Evolutionary conservation across 208 protist species (phyloP).

Genomic region (Trypanosoma rangeli): DNA sequence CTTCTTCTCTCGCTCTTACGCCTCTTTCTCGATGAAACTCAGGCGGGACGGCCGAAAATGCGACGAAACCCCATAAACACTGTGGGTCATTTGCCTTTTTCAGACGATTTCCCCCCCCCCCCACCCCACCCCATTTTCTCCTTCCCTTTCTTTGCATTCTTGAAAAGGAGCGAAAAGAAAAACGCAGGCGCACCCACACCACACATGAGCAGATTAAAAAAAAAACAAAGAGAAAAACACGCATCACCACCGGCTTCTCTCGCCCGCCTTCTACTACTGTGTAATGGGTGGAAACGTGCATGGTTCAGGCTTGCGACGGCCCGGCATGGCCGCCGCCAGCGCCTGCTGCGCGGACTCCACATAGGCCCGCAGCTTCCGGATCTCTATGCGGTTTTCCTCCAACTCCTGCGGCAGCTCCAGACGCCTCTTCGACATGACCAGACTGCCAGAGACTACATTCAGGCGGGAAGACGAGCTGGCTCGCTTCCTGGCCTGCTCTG

Average conservation of each 20-base stretch:
- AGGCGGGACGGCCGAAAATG: background rate
- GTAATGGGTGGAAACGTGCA: conserved; percentile 15
- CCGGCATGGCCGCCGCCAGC: conserved; percentile 26
- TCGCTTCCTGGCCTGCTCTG: background rate
- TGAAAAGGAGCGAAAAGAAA: too few relatives aligned
- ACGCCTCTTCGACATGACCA: conserved; percentile 6
- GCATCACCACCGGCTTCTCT: background rate
- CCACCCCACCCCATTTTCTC: background rate
- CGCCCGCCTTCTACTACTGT: background rate
- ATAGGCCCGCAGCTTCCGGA: conserved; percentile 73
- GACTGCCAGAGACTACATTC: background rate
- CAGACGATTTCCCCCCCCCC: background rate
- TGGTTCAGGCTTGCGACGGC: background rate
- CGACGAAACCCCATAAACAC: too few relatives aligned
- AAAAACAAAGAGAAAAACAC: conserved; percentile 14
- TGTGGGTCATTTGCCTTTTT: too few relatives aligned
- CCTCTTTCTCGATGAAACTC: background rate
- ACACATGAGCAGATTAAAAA: conserved; percentile 6
- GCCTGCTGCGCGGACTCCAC: conserved; percentile 76
- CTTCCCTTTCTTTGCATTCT: background rate
- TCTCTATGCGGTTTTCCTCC: conserved; percentile 79
- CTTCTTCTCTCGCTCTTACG: background rate
- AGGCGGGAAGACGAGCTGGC: background rate
- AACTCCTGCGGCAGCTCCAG: conserved; percentile 58
- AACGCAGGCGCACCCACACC: too few relatives aligned